Evolutionary conservation across 2,329 filamentous ascomycete species (phyloP), one percentile per base, ranked within the genome.

Genomic region (Polytolypa hystricis): DNA sequence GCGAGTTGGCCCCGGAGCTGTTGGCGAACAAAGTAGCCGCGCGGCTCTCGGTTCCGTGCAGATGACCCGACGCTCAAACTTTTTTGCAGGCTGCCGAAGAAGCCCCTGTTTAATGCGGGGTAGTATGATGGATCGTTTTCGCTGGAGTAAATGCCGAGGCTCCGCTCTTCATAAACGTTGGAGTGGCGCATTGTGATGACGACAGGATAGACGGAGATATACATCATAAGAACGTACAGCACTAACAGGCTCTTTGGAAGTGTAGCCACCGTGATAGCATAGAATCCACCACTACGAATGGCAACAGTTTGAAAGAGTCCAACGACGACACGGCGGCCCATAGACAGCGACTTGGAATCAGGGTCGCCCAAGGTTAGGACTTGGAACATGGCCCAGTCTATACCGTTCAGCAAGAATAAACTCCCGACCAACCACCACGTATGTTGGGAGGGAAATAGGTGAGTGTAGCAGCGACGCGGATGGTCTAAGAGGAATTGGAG

Each of bases 121-220:
- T 39, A 34, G 53, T 48, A 18, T 54, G n/a, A 46, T 28, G 17
- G 4, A 19, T 14, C 8, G 30, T 17, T 17, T 34, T 20, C 54
- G 14, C 57, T 50, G 8, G 58, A 54, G 47, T 70, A 75, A 12
- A 74, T 58, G 0, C 77, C 77, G 1, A 81, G 60, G 0, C 70
- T 73, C 3, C 70, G 64, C 46, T 83, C 77, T 47, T 82, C 78
- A 48, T 82, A 83, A 7, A 77, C 71, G 49, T 82, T 82, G 18
- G 76, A 66, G 58, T 32, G 64, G 32, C 87, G 83, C 43, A 95
- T 81, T 4, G 82, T 87, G 50, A 96, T 95, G 52, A 87, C 87
- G 47, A 95, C 91, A 3, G 89, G 89, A 47, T 93, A 93, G 39
- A 93, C 81, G 35, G 86, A 91, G 45, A 96, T 93, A 60, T 96